These are phyloP conservation scores for Avena atlantica DNA, from an alignment of 176 grass and related monocot genomes.

Conservation along the genomic window DNA sequence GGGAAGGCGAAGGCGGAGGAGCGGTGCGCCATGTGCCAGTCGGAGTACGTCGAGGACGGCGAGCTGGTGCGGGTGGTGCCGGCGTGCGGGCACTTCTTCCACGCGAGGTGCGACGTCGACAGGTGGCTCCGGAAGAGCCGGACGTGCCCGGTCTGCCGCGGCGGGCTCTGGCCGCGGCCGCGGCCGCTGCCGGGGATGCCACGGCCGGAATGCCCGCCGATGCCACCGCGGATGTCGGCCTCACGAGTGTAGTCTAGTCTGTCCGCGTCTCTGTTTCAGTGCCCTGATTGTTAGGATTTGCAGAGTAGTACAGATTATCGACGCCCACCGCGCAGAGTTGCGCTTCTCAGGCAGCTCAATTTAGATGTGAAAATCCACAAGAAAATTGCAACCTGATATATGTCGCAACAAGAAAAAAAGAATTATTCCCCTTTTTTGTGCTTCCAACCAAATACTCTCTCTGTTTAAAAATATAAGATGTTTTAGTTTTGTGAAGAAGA, in stretches of 20 bases:
- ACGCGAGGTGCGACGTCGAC: slow-evolving; percentile 48
- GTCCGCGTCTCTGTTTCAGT: background rate
- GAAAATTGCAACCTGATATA: background rate
- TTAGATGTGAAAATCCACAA: background rate
- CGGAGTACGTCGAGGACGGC: slow-evolving; percentile 2
- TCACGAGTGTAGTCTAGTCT: background rate
- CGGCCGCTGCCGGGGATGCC: background rate
- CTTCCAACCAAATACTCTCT: background rate
- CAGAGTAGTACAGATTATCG: background rate
- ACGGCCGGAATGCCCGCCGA: slow-evolving; percentile 38
- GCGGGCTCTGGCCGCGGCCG: background rate
- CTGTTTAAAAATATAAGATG: too few relatives aligned
- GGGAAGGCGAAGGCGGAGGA: background rate
- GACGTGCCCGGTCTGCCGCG: slow-evolving; percentile 51
- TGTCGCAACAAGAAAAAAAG: background rate
- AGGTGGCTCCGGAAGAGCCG: slow-evolving; percentile 47
- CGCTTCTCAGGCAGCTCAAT: background rate
- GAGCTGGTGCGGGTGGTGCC: slow-evolving; percentile 52
- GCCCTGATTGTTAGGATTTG: background rate
- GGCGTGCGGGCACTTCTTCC: slow-evolving; percentile 63
- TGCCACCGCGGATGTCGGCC: background rate
- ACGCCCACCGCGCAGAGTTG: too few relatives aligned
- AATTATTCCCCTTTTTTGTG: too few relatives aligned
- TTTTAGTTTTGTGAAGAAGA: too few relatives aligned
- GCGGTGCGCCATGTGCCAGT: slow-evolving; percentile 41